Percentiles rank a stretch among this genome's conserved stretches.
Evolutionary conservation across 2,329 filamentous ascomycete genomes (phyloP).

Genomic region (Fusarium temperatum): DNA sequence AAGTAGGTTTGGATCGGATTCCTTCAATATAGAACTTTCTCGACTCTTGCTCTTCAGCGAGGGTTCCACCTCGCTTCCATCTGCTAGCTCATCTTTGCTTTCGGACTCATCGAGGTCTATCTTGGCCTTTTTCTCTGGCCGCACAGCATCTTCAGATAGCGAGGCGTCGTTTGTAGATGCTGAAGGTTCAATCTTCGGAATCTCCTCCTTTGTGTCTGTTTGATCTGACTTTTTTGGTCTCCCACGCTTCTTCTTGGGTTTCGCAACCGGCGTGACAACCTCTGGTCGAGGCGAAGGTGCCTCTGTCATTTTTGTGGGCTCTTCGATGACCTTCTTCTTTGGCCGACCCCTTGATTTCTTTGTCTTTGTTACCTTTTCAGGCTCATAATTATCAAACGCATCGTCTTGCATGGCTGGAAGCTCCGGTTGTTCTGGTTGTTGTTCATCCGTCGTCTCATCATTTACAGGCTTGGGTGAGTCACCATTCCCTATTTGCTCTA

Average conservation of each 20-base stretch:
- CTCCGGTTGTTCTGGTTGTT: neutral
- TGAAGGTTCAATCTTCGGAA: neutral
- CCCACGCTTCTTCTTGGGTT: conserved; percentile 52
- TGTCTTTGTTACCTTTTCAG: conserved; percentile 30
- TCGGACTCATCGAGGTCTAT: neutral
- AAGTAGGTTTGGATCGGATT: conserved; percentile 8
- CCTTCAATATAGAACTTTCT: conserved; percentile 14
- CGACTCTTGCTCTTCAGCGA: neutral
- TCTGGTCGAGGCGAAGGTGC: neutral
- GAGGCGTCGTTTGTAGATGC: neutral
- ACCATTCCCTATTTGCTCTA: neutral
- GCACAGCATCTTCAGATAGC: conserved; percentile 3
- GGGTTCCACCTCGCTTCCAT: neutral
- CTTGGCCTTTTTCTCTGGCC: conserved; percentile 2
- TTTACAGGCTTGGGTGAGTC: neutral
- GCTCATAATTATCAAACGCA: conserved; percentile 8
- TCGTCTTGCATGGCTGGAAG: neutral
- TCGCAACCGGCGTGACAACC: conserved; percentile 14
- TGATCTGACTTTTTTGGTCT: conserved; percentile 52
- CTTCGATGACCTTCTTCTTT: conserved; percentile 38
- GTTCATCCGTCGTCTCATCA: neutral
- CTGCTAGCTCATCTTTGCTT: neutral
- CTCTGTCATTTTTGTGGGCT: conserved; percentile 15
- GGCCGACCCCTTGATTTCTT: conserved; percentile 48
- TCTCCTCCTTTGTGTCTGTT: conserved; percentile 9